Evolutionary conservation across 345 rosid genomes (phyloP), one percentile per base, ranked within the genome.

Genomic region (Hirschfeldia incana): DNA sequence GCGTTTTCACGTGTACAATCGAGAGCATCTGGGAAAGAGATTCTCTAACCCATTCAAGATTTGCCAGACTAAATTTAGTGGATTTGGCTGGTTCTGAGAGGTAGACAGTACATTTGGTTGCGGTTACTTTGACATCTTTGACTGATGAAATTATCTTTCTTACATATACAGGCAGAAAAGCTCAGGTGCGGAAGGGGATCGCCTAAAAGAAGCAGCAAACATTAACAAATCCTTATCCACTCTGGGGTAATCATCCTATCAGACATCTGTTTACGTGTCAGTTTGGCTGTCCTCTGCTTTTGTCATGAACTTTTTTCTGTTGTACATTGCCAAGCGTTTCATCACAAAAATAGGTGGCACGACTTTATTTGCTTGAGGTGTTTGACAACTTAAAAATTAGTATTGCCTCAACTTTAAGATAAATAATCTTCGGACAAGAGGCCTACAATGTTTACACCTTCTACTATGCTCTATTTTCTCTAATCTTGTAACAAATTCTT

Each of bases 1-100:
- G 97, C 78, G 98, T 94, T 69, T 94, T 94, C 83, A 92, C 98
- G 37, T 94, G 98, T 81, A 89, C 87, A 69, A 86, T 94, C 67
- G 98, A 94, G 82, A 91, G 98, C 85, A 84, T 72, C 15, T 89
- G 97, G 98, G 97, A 91, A 81, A 91, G 83, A 81, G 97, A 91
- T 82, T 90, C 95, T 46, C 80, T 88, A 92, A 89, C 85, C 60
- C 93, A 81, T 84, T 87, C 85, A 55, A 88, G 97, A 85, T 94
- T 89, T 85, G 93, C 97, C 74, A 89, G 98, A 83, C 88, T 94
- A 79, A 94, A 94, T 83, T 87, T 94, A 78, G 98, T 94, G 33
- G 98, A 94, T 78, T 85, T 94, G 80, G 97, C 98, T 73, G 98
- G 98, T 82, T 94, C 98, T 71, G 98, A 94, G 78, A 94, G 98